Conservation (phyloP, 129 eudicot species). For the Centrapalus pauciflorus region DNA sequence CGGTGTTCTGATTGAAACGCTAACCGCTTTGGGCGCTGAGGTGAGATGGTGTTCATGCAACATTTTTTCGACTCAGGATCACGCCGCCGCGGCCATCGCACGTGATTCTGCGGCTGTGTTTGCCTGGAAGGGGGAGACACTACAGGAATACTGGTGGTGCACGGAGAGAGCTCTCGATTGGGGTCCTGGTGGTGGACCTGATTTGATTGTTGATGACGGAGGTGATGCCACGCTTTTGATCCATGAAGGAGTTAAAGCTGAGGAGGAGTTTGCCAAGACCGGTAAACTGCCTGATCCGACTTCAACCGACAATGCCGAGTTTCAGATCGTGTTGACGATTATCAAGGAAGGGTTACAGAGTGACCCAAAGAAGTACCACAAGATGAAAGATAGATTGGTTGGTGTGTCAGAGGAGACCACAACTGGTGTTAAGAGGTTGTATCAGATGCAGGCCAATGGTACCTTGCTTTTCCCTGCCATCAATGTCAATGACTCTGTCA, state of each 20-base stretch:
- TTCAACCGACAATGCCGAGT: conserved; percentile 32
- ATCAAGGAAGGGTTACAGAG: conserved; percentile 33
- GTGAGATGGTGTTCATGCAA: conserved; percentile 48
- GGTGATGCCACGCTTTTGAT: conserved; percentile 40
- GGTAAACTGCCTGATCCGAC: conserved; percentile 34
- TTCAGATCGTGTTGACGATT: conserved; percentile 32
- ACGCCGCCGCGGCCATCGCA: conserved; percentile 40
- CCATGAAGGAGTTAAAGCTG: conserved; percentile 46
- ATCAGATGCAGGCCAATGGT: conserved; percentile 60
- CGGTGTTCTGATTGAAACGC: conserved; percentile 29
- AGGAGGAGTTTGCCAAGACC: conserved; percentile 35
- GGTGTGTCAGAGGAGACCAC: conserved; percentile 58
- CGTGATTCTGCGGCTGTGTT: conserved; percentile 39
- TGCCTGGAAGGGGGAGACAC: conserved; percentile 41
- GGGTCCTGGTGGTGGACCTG: conserved; percentile 41
- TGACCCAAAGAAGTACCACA: conserved; percentile 43
- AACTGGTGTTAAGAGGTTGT: conserved; percentile 55
- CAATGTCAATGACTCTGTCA: conserved; percentile 41
- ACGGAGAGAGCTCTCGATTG: conserved; percentile 39
- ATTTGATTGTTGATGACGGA: conserved; percentile 40
- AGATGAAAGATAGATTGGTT: conserved; percentile 48
- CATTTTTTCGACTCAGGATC: conserved; percentile 43
- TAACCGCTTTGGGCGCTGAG: conserved; percentile 37
- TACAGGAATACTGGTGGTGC: conserved; percentile 44
- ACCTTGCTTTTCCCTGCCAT: conserved; percentile 44